Base-by-base conservation (phyloP, 2,329 filamentous ascomycete genomes). In the Pyricularia grisea region DNA sequence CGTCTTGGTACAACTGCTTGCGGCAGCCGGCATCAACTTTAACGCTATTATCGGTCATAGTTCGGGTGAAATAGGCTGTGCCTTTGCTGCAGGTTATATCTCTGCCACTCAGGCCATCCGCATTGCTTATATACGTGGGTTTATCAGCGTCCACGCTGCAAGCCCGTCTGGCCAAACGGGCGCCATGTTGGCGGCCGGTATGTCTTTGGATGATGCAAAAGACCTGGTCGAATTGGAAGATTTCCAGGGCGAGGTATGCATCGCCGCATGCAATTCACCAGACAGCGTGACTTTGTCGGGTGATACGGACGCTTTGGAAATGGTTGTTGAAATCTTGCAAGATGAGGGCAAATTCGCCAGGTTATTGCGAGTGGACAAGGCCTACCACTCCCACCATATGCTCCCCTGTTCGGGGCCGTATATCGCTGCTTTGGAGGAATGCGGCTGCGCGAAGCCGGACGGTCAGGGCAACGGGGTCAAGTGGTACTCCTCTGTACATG, bases 221-320 rank as follows among this genome's bases (percentile, higher is more conserved):
- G 66, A 67, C 12, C 5, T 67, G 12, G 14, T 14, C 42, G 42
- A 42, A 5, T 20, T 67, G 66, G 9, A 14, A 5, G 42, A 20
- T 17, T 67, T 55, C 23, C 5, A 27, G 65, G 65, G 65, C 33
- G 23, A 27, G 66, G 71, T 76, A 0, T 74, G 72, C 31, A 68
- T 80, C 2, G 75, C 76, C 1, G 77, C 75, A 17, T 75, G 71
- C 72, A 81, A 78, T 69, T 74, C 74, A 2, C 73, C 75, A 0
- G 70, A 69, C 0, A 83, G 79, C 12, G 76, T 79, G 25, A 84
- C 82, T 0, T 71, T 84, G 3, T 84, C 82, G 1, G 82, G 82
- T 0, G 75, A 77, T 30, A 70, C 70, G 0, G 73, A 75, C 10
- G 70, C 68, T 1, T 7, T 50, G 17, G 42, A 61, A 27, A 30